Evolutionary conservation across 495 filamentous ascomycete species (phyloP), one percentile per base, ranked within the genome.

Genomic region (Daldinia bambusicola): DNA sequence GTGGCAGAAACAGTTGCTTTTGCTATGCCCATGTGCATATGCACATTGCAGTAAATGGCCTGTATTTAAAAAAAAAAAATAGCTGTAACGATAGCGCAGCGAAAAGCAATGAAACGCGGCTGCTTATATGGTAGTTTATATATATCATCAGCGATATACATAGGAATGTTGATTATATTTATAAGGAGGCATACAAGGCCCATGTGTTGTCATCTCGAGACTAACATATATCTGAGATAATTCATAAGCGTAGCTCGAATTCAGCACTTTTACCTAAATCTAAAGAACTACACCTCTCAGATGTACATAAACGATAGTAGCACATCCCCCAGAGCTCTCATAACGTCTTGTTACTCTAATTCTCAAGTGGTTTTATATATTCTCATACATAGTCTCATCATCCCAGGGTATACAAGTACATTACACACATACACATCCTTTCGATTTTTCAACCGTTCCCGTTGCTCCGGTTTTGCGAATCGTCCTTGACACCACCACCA

Each of bases 351-450:
- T 60, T 13, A 22, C 1, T 31, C 34, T 36, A 26, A 14, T 70
- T 14, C 36, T 30, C 37, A 45, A 7, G 48, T 37, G 16, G 30
- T 14, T 50, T n/a, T 55, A 40, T 58, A 51, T 16, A 41, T 26
- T 37, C 57, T 40, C 32, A 16, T 48, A 45, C 37, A 50, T 60
- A 57, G 53, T 48, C 55, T 66, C 41, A 30, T 70, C 55, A 20
- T 59, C 61, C 66, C 66, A 63, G 66, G 66, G 66, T 69, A 69
- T 69, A 51, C 30, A 32, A 50, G 0, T 12, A 67, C 51, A 48
- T 57, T 57, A 18, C 45, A 26, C 26, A 26, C 3, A 26, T 3
- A 26, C 26, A 26, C 26, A 26, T 26, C 1, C 26, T 26, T 26
- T 3, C 26, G 10, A 22, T 56, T 57, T 36, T 5, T 40, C 10